A percentile compares a stretch with the other conserved stretches of the same genome.
Evolutionary conservation across 768 basidiomycete genomes (phyloP).

Genomic region (Hericium alpestre): DNA sequence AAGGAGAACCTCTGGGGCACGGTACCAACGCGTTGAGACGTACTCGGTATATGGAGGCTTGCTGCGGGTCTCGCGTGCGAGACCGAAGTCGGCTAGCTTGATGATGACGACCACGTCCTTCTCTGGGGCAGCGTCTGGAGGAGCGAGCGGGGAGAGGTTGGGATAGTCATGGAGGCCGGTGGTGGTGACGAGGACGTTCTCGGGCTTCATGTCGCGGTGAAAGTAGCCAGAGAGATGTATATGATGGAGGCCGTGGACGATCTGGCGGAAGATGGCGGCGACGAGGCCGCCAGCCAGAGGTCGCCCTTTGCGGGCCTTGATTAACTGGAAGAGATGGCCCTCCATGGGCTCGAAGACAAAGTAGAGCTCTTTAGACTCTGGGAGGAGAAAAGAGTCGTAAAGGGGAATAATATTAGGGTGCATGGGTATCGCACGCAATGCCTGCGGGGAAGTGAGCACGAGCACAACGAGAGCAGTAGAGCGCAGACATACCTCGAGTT

Average conservation of each 20-base stretch:
- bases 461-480: constrained; percentile 6
- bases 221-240: constrained; percentile 91
- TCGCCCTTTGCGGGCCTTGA: constrained; percentile 91
- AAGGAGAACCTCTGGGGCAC: constrained; percentile 92
- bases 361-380: constrained; percentile 90
- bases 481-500: constrained; percentile 70
- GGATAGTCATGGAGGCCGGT: constrained; percentile 91
- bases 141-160: constrained; percentile 59
- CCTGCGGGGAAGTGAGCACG: constrained; percentile 37
- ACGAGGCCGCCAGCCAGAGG: constrained; percentile 95
- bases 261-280: constrained; percentile 89
- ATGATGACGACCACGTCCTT: constrained; percentile 94
- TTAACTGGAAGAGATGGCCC: constrained; percentile 98
- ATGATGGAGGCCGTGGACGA: constrained; percentile 82
- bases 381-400: constrained; percentile 98
- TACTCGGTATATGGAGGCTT: constrained; percentile 96
- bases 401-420: constrained; percentile 97
- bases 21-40: constrained; percentile 98
- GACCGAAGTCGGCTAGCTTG: constrained; percentile 96
- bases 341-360: constrained; percentile 99
- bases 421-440: constrained; percentile 84
- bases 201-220: constrained; percentile 99
- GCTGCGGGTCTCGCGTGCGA: constrained; percentile 83
- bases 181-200: constrained; percentile 96
- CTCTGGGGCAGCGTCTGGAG: constrained; percentile 58